Evolutionary conservation across 768 basidiomycete genomes (phyloP).

Genomic region (Hypholoma fasciculare): DNA sequence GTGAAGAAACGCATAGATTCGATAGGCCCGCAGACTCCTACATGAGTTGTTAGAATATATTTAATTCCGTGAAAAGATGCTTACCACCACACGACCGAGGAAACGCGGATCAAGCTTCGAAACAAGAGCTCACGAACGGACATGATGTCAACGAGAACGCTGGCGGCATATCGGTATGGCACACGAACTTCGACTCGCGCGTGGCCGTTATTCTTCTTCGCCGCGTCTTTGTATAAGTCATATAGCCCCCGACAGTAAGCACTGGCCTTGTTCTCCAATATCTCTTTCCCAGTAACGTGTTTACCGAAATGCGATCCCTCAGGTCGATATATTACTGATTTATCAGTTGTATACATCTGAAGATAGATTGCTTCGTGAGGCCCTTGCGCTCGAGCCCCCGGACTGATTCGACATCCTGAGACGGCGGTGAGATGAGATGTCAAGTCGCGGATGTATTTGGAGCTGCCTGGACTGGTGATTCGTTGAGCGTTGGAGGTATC

Average conservation of each 20-base stretch:
- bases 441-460: slow-evolving; percentile 24
- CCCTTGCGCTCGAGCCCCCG: slow-evolving; percentile 14
- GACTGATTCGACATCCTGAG: slow-evolving; percentile 24
- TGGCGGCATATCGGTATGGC: slow-evolving; percentile 11
- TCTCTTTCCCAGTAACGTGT: not conserved
- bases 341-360: slow-evolving; percentile 30
- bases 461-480: slow-evolving; percentile 20
- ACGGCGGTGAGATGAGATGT: slow-evolving; percentile 22
- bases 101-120: slow-evolving; percentile 12
- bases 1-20: slow-evolving; percentile 14
- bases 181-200: slow-evolving; percentile 30
- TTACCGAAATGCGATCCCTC: slow-evolving; percentile 12
- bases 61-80: not conserved
- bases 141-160: not conserved
- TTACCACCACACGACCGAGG: slow-evolving; percentile 4
- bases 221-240: slow-evolving; percentile 19
- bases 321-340: slow-evolving; percentile 20
- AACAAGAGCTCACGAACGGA: not conserved
- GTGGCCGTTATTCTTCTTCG: slow-evolving; percentile 8
- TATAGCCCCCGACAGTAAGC: slow-evolving; percentile 14
- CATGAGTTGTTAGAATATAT: not conserved
- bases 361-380: slow-evolving; percentile 14
- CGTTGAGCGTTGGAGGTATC: slow-evolving; percentile 8
- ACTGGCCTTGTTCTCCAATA: not conserved
- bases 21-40: slow-evolving; percentile 21